phyloP scores from a whole-genome alignment of 768 basidiomycete species.

The Rhizopogon roseolus region DNA sequence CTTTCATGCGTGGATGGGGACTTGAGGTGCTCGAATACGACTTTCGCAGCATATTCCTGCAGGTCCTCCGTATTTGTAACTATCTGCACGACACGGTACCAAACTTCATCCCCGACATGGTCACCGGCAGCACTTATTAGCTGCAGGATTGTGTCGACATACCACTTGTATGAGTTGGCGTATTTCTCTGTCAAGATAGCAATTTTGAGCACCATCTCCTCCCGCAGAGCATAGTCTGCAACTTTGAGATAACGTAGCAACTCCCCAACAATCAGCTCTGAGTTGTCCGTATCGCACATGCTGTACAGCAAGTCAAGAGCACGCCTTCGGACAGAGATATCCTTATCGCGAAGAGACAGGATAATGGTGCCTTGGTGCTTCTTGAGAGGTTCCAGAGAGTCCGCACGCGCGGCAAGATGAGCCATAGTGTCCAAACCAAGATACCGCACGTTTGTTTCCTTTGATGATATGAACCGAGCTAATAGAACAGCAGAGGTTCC shows the following conservation, averaged over 20 bases:
- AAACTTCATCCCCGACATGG: constrained; percentile 98
- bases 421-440: constrained; percentile 98
- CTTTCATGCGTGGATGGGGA: constrained; percentile 86
- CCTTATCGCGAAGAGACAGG: constrained; percentile 89
- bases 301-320: constrained; percentile 96
- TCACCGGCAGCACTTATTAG: constrained; percentile 96
- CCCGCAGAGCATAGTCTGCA: constrained; percentile 94
- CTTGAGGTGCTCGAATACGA: constrained; percentile 85
- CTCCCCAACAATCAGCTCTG: constrained; percentile 93
- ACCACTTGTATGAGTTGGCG: constrained; percentile 97
- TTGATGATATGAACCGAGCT: constrained; percentile 94
- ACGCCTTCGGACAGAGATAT: constrained; percentile 91
- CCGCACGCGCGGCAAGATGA: constrained; percentile 91
- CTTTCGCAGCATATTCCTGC: constrained; percentile 92
- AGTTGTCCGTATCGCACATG: constrained; percentile 99
- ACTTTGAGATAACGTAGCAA: constrained; percentile 88
- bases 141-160: constrained; percentile 95
- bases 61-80: constrained; percentile 98
- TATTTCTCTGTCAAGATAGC: constrained; percentile 99
- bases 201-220: constrained; percentile 99
- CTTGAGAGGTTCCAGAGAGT: constrained; percentile 89
- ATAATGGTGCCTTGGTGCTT: constrained; percentile 96
- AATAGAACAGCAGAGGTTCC: constrained; percentile 84
- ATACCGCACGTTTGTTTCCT: constrained; percentile 98
- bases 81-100: constrained; percentile 99